phyloP scores from a whole-genome alignment of 345 rosid genomes.

The Populus davidiana region DNA sequence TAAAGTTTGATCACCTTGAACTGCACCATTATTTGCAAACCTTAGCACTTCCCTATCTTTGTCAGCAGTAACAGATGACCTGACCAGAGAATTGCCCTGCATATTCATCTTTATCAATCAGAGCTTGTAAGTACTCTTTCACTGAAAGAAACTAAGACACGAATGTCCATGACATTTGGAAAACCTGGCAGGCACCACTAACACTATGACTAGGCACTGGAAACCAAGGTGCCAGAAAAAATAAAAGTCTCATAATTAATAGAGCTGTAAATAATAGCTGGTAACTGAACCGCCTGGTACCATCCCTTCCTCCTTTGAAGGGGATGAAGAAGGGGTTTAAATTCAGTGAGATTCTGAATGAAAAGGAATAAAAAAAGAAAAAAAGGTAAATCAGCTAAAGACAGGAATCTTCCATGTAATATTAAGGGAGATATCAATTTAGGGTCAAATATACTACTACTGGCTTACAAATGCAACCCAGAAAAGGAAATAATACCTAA shows the following conservation, averaged over 20 bases:
- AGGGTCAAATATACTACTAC: neutral
- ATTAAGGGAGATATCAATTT: neutral
- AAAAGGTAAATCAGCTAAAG: neutral
- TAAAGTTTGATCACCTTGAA: constrained; percentile 66
- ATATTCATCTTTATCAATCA: constrained; percentile 56
- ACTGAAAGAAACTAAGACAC: constrained; percentile 14
- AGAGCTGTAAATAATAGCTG: neutral
- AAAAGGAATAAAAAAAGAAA: no score
- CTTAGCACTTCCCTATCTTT: constrained; percentile 71
- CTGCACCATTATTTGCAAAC: constrained; percentile 50
- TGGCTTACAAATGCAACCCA: neutral
- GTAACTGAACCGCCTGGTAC: neutral
- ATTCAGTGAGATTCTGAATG: neutral
- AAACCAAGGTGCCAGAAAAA: neutral
- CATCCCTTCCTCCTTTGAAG: neutral
- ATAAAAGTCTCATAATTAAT: neutral
- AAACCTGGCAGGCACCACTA: neutral
- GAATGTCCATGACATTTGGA: constrained; percentile 1
- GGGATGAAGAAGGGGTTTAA: neutral
- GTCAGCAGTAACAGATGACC: constrained; percentile 62
- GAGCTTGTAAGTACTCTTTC: constrained; percentile 18
- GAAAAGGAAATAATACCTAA: neutral
- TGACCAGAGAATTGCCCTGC: constrained; percentile 57
- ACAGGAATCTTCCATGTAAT: neutral
- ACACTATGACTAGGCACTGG: neutral